Percentiles rank a stretch among this genome's conserved stretches.
phyloP scores from a whole-genome alignment of 73 alveolate species.

The Uronychia setigera region DNA sequence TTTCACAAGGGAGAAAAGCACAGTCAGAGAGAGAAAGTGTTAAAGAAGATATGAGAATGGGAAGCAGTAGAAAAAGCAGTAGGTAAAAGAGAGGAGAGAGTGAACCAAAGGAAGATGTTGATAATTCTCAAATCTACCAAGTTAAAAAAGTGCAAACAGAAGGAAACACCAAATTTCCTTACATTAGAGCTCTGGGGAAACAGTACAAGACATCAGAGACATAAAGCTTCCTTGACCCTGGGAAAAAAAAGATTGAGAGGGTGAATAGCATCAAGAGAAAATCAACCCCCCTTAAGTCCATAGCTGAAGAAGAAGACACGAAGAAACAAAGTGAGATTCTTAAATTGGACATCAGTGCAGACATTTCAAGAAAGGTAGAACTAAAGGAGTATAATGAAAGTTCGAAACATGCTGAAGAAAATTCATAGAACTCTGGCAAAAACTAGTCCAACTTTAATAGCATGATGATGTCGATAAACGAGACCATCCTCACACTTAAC shows the following conservation, averaged over 20 bases:
- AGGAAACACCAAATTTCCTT: not conserved
- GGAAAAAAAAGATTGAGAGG: not conserved
- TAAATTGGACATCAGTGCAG: not conserved
- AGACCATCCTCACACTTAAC: not conserved
- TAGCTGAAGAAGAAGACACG: not conserved
- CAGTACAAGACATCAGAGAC: not conserved
- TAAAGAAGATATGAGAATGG: not conserved
- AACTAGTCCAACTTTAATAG: not conserved
- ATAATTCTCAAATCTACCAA: not conserved
- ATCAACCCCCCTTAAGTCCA: not conserved
- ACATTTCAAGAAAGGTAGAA: not conserved
- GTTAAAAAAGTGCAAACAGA: not conserved
- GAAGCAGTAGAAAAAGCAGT: not conserved
- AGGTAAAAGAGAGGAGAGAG: not conserved
- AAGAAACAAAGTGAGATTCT: not conserved
- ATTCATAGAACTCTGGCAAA: not conserved
- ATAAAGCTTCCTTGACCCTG: not conserved
- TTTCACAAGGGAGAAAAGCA: no score
- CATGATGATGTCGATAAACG: not conserved
- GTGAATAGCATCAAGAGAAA: not conserved
- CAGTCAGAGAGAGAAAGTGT: no score
- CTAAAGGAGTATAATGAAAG: not conserved
- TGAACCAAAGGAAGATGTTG: not conserved
- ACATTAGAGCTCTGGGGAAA: not conserved
- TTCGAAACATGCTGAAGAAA: not conserved